phyloP scores from a whole-genome alignment of 1,284 basidiomycete genomes.

The Tylopilus orsonianus region DNA sequence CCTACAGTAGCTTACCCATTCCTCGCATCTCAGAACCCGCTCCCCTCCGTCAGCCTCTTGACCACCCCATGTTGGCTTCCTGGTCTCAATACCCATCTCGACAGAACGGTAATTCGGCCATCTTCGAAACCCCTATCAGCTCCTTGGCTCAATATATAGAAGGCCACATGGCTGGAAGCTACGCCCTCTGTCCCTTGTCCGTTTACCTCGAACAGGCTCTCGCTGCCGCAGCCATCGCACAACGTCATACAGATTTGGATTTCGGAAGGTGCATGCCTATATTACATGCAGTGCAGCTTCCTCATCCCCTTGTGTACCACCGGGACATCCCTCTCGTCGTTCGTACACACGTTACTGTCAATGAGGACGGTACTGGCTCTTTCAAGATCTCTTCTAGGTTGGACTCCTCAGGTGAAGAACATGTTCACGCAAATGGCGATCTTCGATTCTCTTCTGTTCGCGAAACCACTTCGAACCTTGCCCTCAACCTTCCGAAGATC shows the following conservation, averaged over 20 bases:
- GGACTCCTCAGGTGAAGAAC: conserved; percentile 33
- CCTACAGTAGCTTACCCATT: conserved; percentile 44
- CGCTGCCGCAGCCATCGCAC: conserved; percentile 41
- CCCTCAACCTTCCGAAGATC: conserved; percentile 36
- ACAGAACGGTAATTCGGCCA: conserved; percentile 42
- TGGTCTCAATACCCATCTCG: conserved; percentile 46
- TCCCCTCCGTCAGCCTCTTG: conserved; percentile 10
- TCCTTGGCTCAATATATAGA: conserved; percentile 46
- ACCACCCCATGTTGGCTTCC: conserved; percentile 42
- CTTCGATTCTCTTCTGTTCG: conserved; percentile 38
- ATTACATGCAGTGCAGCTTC: conserved; percentile 47
- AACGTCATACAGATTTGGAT: conserved; percentile 32
- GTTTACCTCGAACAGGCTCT: conserved; percentile 63
- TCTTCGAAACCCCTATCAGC: conserved; percentile 54
- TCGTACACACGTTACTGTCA: conserved; percentile 41
- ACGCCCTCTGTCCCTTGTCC: conserved; percentile 66
- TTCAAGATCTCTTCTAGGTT: conserved; percentile 48
- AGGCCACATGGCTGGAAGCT: conserved; percentile 59
- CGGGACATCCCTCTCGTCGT: conserved; percentile 37
- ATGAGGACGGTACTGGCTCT: conserved; percentile 38
- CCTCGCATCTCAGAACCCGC: conserved; percentile 31
- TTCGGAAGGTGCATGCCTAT: conserved; percentile 37
- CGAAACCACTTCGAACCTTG: conserved; percentile 41
- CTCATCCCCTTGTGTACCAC: conserved; percentile 53
- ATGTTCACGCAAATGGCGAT: conserved; percentile 49